phyloP scores from a whole-genome alignment of 768 basidiomycete genomes.

The Hortiboletus campestris region DNA sequence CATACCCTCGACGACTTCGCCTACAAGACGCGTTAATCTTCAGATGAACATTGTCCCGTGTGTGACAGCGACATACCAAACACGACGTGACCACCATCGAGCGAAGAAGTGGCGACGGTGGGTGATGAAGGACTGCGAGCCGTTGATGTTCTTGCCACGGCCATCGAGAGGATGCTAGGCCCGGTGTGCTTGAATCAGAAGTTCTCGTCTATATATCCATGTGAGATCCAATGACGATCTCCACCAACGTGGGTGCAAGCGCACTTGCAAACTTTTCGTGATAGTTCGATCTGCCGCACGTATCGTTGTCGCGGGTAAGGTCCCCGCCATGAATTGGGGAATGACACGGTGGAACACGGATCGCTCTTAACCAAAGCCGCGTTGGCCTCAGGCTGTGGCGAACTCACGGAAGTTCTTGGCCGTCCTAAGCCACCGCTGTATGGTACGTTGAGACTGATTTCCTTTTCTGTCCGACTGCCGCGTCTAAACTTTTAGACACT shows the following conservation, averaged over 20 bases:
- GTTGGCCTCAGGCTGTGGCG: slow-evolving; percentile 67
- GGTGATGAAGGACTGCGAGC: slow-evolving; percentile 90
- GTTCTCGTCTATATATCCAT: slow-evolving; percentile 70
- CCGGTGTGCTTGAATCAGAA: slow-evolving; percentile 73
- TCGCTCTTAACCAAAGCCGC: slow-evolving; percentile 73
- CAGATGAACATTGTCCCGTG: no score
- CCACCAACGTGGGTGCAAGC: neutral
- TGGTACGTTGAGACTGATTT: no score
- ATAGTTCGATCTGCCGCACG: slow-evolving; percentile 80
- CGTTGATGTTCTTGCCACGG: slow-evolving; percentile 82
- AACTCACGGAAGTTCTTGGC: slow-evolving; percentile 87
- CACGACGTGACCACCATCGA: slow-evolving; percentile 14
- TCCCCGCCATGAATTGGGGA: slow-evolving; percentile 87
- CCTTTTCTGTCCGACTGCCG: no score
- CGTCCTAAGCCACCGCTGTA: slow-evolving; percentile 75
- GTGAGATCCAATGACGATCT: slow-evolving; percentile 3
- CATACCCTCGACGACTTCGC: slow-evolving; percentile 3
- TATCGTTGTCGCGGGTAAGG: slow-evolving; percentile 70
- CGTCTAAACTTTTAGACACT: no score
- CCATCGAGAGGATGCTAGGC: slow-evolving; percentile 70
- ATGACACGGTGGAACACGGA: slow-evolving; percentile 80
- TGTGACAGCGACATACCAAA: slow-evolving; percentile 4
- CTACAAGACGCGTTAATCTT: neutral
- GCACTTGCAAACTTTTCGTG: slow-evolving; percentile 64
- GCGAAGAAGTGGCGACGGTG: slow-evolving; percentile 55